These are phyloP conservation scores for Fusarium agapanthi DNA, from an alignment of 2,329 filamentous ascomycete genomes.

Conservation along the genomic window DNA sequence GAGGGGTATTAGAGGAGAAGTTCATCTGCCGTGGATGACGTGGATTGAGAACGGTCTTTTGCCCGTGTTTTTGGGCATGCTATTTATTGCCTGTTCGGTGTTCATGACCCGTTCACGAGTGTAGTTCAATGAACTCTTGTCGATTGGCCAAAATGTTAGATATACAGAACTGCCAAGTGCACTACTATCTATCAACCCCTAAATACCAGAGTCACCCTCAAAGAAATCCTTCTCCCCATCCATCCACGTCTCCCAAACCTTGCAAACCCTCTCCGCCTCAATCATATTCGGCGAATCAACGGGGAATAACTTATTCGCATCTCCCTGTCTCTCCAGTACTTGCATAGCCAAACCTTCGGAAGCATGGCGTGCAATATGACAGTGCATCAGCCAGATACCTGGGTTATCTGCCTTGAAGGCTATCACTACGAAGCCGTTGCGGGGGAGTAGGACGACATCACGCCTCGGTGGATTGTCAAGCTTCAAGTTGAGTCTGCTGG, in stretches of 20 bases:
- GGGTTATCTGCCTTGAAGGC: conserved; percentile 59
- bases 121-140: not conserved
- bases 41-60: not conserved
- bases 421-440: conserved; percentile 54
- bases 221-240: conserved; percentile 8
- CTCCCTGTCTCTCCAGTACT: conserved; percentile 30
- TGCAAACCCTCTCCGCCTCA: conserved; percentile 16
- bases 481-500: conserved; percentile 16
- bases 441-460: conserved; percentile 58
- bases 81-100: fast-evolving
- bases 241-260: conserved; percentile 18
- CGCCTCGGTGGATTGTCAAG: conserved; percentile 58
- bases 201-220: conserved; percentile 13
- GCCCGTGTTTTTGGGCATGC: not conserved
- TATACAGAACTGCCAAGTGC: fast-evolving
- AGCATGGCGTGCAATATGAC: conserved; percentile 59
- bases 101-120: not conserved
- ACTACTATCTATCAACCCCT: not conserved
- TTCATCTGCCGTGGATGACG: not conserved
- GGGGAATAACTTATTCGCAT: conserved; percentile 12
- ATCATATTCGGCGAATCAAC: not conserved
- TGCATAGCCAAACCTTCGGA: conserved; percentile 41
- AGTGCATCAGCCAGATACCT: conserved; percentile 59
- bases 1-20: fast-evolving
- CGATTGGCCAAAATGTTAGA: not conserved